Conservation (phyloP, 2,329 filamentous ascomycete species). For the Zalaria obscura region DNA sequence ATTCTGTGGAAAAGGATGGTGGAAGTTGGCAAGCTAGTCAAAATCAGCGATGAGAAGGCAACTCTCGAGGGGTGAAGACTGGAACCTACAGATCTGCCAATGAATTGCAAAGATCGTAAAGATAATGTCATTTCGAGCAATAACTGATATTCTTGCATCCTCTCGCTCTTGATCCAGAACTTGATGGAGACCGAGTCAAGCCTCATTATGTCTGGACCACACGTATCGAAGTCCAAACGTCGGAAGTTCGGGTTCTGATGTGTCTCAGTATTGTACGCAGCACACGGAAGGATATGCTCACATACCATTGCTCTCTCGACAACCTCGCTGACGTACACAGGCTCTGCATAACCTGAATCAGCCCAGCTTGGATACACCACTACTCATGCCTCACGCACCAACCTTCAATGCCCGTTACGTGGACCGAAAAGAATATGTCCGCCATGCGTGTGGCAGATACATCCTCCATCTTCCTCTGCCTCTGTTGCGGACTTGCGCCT, state of each 20-base stretch:
- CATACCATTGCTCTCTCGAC: constrained; percentile 52
- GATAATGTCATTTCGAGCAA: constrained; percentile 61
- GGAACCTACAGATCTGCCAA: constrained; percentile 45
- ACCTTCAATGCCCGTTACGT: constrained; percentile 44
- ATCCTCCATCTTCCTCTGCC: constrained; percentile 66
- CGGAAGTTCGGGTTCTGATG: constrained; percentile 68
- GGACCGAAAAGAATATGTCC: constrained; percentile 82
- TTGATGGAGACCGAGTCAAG: constrained; percentile 51
- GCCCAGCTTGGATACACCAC: constrained; percentile 7
- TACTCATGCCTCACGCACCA: constrained; percentile 6
- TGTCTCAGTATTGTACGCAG: not conserved
- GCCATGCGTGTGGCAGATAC: constrained; percentile 58
- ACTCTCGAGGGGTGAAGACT: no score
- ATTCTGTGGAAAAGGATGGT: constrained; percentile 64
- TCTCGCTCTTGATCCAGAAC: constrained; percentile 54
- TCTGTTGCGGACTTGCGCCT: constrained; percentile 39
- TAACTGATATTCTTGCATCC: constrained; percentile 42
- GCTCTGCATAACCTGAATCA: constrained; percentile 34
- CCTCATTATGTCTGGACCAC: constrained; percentile 50
- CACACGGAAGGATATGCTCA: not conserved
- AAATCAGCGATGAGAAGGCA: constrained; percentile 4
- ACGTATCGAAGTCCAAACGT: constrained; percentile 61
- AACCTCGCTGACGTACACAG: constrained; percentile 82
- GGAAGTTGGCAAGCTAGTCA: constrained; percentile 39
- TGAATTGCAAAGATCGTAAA: constrained; percentile 60